Evolutionary conservation across 1,284 basidiomycete genomes (phyloP), one percentile per base, ranked within the genome.

Genomic region (Cystobasidiaceae sp.): DNA sequence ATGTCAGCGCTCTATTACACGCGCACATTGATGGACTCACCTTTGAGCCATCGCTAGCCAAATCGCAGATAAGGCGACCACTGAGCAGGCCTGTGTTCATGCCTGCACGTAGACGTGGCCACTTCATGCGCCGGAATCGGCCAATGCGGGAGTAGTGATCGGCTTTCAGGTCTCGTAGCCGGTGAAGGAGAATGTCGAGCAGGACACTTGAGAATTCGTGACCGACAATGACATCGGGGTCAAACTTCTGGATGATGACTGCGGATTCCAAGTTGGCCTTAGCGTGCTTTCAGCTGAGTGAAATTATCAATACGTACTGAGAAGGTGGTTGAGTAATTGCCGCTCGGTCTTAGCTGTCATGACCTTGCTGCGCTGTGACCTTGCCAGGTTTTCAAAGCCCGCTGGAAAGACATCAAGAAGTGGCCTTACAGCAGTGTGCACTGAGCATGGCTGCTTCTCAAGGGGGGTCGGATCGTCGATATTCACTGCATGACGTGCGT

Each of bases 71-170:
- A 70, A 99, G 76, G 28, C 96, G 82, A 4, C 96, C 96, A 45
- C 85, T 86, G 48, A 97, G 75, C 72, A 97, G 87, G 69, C 83
- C 85, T 41, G 91, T 78, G 73, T 97, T 97, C 21, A 85, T 85
- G 0, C 91, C 92, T 11, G 74, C 69, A 23, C 71, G 70, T 70
- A 94, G 88, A 74, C 84, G 86, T 1, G 90, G 90, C 86, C 87
- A 90, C 71, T 83, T 87, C 19, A 86, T 84, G 43, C 92, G 82
- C 64, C 91, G 83, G 79, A 97, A 90, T n/a, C 96, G 84, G 34
- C 94, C 90, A 23, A 99, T 83, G 33, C 91, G 84, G 19, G 90
- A 93, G 90, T 91, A 97, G 74, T 97, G 89, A 59, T 96, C 90
- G 13, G 84, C 84, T 74, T 90, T 91, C 46, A 91, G 82, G 69